Percentiles rank a stretch among this genome's conserved stretches.
Conservation (phyloP, 495 filamentous ascomycete species). For the Schizothecium vesticola region DNA sequence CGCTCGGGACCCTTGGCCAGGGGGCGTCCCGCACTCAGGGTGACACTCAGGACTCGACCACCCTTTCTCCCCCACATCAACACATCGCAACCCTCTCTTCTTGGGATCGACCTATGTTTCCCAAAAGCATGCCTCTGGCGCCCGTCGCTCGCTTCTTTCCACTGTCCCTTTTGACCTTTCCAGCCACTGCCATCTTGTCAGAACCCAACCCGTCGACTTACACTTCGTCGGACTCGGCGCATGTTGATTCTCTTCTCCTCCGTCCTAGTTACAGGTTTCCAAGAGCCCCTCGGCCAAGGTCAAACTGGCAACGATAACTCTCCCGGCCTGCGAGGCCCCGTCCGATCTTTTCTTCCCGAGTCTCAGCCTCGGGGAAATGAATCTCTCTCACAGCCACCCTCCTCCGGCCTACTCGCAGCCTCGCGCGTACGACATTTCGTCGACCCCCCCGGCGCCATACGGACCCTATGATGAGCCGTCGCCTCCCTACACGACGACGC, state of each 20-base stretch:
- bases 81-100: slow-evolving; percentile 5
- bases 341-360: slow-evolving; percentile 29
- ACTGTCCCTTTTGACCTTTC: not conserved
- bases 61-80: slow-evolving; percentile 7
- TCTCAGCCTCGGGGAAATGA: slow-evolving; percentile 24
- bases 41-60: not conserved
- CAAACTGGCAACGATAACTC: slow-evolving; percentile 20
- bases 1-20: slow-evolving; percentile 2
- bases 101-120: not conserved
- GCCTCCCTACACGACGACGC: slow-evolving; percentile 29
- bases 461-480: slow-evolving; percentile 27
- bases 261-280: not conserved
- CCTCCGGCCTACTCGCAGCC: slow-evolving; percentile 5
- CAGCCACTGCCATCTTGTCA: not conserved
- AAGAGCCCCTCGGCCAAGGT: not conserved
- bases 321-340: slow-evolving; percentile 30
- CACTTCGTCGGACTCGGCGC: not conserved
- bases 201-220: not conserved
- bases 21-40: slow-evolving; percentile 1
- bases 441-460: slow-evolving; percentile 14
- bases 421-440: slow-evolving; percentile 12
- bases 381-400: slow-evolving; percentile 10
- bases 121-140: not conserved
- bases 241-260: not conserved
- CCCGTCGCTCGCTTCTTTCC: not conserved